phyloP scores from a whole-genome alignment of 163 green algal species.

The Dunaliella salina region DNA sequence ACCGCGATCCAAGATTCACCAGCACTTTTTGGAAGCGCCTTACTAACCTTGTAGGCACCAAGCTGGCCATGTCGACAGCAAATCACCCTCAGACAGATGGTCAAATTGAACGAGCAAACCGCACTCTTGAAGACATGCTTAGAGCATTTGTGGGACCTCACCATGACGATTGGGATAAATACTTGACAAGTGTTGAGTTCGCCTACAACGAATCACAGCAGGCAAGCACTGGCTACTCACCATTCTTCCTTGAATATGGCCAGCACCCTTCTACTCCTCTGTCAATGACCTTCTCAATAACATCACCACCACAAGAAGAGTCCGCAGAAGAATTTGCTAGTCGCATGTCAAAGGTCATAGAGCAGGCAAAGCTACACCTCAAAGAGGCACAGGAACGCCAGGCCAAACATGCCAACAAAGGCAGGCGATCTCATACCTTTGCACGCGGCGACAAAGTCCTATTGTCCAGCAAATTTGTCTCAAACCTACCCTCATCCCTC shows the following conservation, averaged over 20 bases:
- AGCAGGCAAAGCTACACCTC: conserved; percentile 11
- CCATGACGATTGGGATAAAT: conserved; percentile 38
- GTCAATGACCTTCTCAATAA: too few relatives aligned
- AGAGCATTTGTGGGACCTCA: not conserved
- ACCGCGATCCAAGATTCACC: too few relatives aligned
- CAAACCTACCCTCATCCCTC: not conserved
- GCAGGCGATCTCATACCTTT: conserved; percentile 11
- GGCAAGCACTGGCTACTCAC: conserved; percentile 17
- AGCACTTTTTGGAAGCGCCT: too few relatives aligned
- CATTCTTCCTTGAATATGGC: conserved; percentile 50
- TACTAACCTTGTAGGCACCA: too few relatives aligned
- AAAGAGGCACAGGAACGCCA: conserved; percentile 22
- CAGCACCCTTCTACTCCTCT: too few relatives aligned
- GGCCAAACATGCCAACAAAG: conserved; percentile 15
- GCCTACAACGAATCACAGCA: conserved; percentile 34
- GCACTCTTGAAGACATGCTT: conserved; percentile 3
- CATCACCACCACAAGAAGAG: too few relatives aligned
- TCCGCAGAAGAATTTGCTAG: too few relatives aligned
- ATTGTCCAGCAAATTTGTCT: conserved; percentile 1
- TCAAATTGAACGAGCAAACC: too few relatives aligned
- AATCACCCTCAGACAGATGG: too few relatives aligned
- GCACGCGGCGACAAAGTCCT: conserved; percentile 20
- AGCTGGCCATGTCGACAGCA: too few relatives aligned
- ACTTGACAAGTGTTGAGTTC: conserved; percentile 33
- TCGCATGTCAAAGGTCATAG: conserved; percentile 17